A percentile compares a stretch with the other conserved stretches of the same genome.
These are phyloP conservation scores for Rauvolfia tetraphylla DNA, from an alignment of 257 asterid species.

Conservation along the genomic window DNA sequence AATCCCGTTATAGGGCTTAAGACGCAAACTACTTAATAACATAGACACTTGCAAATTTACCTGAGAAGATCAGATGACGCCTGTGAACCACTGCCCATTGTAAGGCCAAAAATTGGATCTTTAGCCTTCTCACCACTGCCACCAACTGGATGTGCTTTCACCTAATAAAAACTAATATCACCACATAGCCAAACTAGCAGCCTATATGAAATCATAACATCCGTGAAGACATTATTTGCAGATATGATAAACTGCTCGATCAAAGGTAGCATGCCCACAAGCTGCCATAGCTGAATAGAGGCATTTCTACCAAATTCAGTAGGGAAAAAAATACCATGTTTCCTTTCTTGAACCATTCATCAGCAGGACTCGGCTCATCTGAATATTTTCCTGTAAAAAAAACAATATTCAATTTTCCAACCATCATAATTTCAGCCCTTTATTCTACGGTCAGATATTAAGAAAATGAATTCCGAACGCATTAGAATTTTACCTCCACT, in stretches of 20 bases:
- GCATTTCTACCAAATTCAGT: background rate
- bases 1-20: conserved; percentile 18
- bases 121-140: conserved; percentile 90
- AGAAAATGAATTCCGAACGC: background rate
- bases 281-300: background rate
- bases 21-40: conserved; percentile 2
- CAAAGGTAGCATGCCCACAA: background rate
- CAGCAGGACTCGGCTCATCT: conserved; percentile 84
- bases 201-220: background rate
- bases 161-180: conserved; percentile 31
- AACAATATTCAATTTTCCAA: background rate
- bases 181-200: background rate
- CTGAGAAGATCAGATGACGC: conserved; percentile 75
- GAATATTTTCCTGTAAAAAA: conserved; percentile 70
- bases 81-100: conserved; percentile 77
- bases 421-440: background rate
- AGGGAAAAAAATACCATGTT: conserved; percentile 44
- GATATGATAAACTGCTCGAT: background rate
- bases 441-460: background rate
- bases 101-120: conserved; percentile 82
- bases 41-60: conserved; percentile 26
- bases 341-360: conserved; percentile 84
- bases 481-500: conserved; percentile 64
- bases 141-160: conserved; percentile 76
- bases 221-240: background rate